phyloP scores from a whole-genome alignment of 129 eudicot genomes.

The Tanacetum coccineum region DNA sequence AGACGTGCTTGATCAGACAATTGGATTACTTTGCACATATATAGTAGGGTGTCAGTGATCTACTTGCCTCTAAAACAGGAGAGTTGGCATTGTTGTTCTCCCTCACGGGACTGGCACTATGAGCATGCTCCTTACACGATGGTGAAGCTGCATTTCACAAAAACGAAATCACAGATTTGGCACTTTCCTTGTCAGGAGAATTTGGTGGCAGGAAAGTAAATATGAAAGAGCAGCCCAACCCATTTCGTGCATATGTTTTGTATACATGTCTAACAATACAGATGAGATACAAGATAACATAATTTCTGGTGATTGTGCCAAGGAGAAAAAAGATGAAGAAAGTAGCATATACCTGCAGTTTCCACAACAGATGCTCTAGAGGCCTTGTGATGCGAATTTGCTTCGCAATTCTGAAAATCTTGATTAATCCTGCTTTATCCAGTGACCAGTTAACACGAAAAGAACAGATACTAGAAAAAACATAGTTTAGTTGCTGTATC shows the following conservation, averaged over 20 bases:
- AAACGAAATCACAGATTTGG: constrained; percentile 6
- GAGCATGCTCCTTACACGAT: constrained; percentile 20
- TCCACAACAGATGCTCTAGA: constrained; percentile 22
- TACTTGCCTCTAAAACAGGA: constrained; percentile 45
- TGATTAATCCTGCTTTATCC: constrained; percentile 32
- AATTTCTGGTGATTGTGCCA: too few species aligned
- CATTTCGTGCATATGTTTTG: too few species aligned
- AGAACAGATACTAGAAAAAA: constrained; percentile 18
- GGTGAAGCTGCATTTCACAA: constrained; percentile 33
- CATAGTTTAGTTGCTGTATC: neutral
- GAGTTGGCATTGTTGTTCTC: constrained; percentile 30
- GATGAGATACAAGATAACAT: too few species aligned
- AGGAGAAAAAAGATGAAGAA: too few species aligned
- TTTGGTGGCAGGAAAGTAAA: too few species aligned
- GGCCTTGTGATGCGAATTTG: constrained; percentile 31
- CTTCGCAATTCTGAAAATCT: constrained; percentile 26
- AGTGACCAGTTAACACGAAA: constrained; percentile 4
- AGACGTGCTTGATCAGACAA: neutral
- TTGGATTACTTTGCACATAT: neutral
- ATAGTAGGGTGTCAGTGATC: constrained; percentile 4
- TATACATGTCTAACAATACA: too few species aligned
- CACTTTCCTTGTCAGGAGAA: constrained; percentile 10
- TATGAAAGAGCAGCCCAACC: too few species aligned
- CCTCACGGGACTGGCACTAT: constrained; percentile 13
- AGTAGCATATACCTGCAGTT: constrained; percentile 24